Conservation (phyloP, 108 stramenopile species). For the Aurantiochytrium sp. region DNA sequence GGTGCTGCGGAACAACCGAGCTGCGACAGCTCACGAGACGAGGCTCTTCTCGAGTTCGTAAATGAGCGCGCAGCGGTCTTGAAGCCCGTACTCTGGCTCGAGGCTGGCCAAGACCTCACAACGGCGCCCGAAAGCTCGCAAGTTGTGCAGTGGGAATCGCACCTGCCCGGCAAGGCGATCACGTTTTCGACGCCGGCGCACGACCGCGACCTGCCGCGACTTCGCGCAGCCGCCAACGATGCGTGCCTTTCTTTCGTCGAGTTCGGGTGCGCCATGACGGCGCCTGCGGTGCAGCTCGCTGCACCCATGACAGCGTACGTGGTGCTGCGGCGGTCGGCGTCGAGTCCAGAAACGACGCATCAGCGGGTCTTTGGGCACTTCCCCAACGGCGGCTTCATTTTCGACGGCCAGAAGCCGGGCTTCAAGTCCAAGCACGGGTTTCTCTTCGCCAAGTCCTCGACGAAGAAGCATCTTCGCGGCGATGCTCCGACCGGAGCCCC, state of each 20-base stretch:
- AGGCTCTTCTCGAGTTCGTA: too few relatives aligned
- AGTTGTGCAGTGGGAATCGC: neutral
- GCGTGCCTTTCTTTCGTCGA: neutral
- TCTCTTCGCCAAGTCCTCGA: neutral
- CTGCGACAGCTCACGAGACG: too few relatives aligned
- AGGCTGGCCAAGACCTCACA: neutral
- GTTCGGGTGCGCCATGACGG: neutral
- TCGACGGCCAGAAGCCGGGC: neutral
- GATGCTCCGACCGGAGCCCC: neutral
- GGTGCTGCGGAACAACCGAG: too few relatives aligned
- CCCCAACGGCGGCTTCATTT: constrained; percentile 18
- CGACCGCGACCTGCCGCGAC: neutral
- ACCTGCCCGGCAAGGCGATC: neutral
- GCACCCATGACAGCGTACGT: neutral
- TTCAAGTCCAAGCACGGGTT: constrained; percentile 1
- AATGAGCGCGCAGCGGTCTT: neutral
- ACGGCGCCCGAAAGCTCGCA: neutral
- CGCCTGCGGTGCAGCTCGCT: neutral
- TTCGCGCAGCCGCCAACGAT: neutral
- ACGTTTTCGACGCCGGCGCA: neutral
- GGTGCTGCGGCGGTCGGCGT: neutral
- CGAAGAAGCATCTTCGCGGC: neutral
- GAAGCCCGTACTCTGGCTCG: neutral
- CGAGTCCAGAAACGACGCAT: neutral
- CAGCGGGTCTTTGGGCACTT: neutral